Percentiles rank a stretch among this genome's conserved stretches.
phyloP scores from a whole-genome alignment of 495 filamentous ascomycete genomes.

The Rhypophila decipiens region DNA sequence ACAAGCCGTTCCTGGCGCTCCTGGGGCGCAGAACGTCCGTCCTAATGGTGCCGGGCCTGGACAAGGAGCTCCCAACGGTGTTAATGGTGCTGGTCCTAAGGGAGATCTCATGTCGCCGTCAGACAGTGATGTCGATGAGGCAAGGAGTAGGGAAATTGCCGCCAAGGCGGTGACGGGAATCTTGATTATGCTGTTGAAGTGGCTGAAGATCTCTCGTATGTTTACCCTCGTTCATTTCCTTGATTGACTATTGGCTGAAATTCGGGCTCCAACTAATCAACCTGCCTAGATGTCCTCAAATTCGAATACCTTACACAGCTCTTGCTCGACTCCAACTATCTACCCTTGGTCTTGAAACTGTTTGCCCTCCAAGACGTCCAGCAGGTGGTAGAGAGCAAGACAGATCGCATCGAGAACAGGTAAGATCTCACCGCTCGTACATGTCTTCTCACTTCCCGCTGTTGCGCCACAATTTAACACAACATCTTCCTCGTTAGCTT shows the following conservation, averaged over 20 bases:
- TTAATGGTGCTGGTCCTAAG: conserved; percentile 23
- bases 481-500: conserved; percentile 49
- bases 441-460: no score
- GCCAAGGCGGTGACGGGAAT: conserved; percentile 86
- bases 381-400: conserved; percentile 73
- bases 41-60: conserved; percentile 23
- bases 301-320: conserved; percentile 95
- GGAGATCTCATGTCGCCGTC: conserved; percentile 35
- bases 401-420: conserved; percentile 78
- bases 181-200: conserved; percentile 80
- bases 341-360: conserved; percentile 85
- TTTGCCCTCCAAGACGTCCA: conserved; percentile 91
- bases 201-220: conserved; percentile 93
- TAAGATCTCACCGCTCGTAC: conserved; percentile 23
- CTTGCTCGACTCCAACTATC: conserved; percentile 85
- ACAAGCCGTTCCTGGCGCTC: conserved; percentile 7
- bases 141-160: conserved; percentile 76
- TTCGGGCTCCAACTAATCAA: neutral
- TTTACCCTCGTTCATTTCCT: conserved; percentile 1
- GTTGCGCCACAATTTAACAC: no score
- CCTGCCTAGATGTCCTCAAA: conserved; percentile 71
- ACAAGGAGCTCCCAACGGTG: conserved; percentile 23
- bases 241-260: neutral
- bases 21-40: conserved; percentile 24
- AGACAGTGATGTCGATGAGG: conserved; percentile 70